Percentiles rank a stretch among this genome's conserved stretches.
Conservation (phyloP, 2,329 filamentous ascomycete genomes). For the Colletotrichum noveboracense region DNA sequence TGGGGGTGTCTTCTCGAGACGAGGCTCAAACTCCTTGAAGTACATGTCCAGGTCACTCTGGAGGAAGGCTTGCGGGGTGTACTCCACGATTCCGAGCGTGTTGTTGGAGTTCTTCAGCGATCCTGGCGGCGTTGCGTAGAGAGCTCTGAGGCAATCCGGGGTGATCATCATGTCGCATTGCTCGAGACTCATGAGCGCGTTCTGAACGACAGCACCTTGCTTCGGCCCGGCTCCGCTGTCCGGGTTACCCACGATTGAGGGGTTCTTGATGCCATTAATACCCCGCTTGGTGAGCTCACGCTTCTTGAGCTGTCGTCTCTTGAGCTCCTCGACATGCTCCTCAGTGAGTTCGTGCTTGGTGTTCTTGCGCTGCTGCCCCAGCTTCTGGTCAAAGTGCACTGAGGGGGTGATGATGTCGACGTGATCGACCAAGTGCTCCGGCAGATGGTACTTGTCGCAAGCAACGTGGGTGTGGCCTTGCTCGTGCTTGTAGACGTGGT, state of each 20-base stretch:
- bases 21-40: constrained; percentile 47
- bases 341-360: constrained; percentile 26
- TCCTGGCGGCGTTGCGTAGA: constrained; percentile 50
- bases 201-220: constrained; percentile 32
- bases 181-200: constrained; percentile 31
- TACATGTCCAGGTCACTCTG: constrained; percentile 54
- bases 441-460: constrained; percentile 46
- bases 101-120: constrained; percentile 41
- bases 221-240: constrained; percentile 31
- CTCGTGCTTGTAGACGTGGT: constrained; percentile 53
- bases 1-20: constrained; percentile 49
- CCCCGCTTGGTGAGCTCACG: constrained; percentile 19
- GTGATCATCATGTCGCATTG: constrained; percentile 62
- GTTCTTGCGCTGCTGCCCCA: constrained; percentile 29
- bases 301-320: constrained; percentile 23
- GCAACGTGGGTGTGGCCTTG: constrained; percentile 40
- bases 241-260: constrained; percentile 33
- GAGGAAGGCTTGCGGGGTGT: constrained; percentile 55
- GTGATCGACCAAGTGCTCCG: constrained; percentile 37
- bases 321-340: constrained; percentile 28
- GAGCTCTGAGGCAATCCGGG: constrained; percentile 57
- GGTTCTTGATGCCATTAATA: constrained; percentile 14
- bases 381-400: constrained; percentile 40
- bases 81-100: constrained; percentile 58
- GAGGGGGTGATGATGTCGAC: constrained; percentile 48